Conservation (phyloP, 2,329 filamentous ascomycete species). For the Fusarium sp. region DNA sequence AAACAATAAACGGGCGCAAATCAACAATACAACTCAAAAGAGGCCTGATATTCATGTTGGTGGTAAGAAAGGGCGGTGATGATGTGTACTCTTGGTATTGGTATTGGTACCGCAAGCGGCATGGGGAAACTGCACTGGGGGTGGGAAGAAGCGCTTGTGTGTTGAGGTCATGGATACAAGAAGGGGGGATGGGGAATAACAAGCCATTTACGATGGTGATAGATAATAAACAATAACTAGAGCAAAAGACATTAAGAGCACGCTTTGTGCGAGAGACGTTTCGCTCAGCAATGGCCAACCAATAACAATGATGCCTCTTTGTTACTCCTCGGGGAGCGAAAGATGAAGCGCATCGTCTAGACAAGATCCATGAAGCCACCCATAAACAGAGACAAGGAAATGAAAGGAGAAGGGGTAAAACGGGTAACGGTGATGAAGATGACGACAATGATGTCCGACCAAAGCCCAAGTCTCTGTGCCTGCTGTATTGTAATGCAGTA, state of each 20-base stretch:
- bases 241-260: slow-evolving; percentile 24
- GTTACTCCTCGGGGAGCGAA: slow-evolving; percentile 24
- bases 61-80: slow-evolving; percentile 5
- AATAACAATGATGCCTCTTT: slow-evolving; percentile 35
- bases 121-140: neutral
- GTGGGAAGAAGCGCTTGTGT: neutral
- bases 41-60: slow-evolving; percentile 10
- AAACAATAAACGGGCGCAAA: neutral
- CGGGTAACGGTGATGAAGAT: neutral
- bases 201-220: slow-evolving; percentile 15
- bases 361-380: slow-evolving; percentile 22
- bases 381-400: neutral
- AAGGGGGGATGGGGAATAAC: slow-evolving; percentile 4
- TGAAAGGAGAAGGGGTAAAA: neutral
- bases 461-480: slow-evolving; percentile 5
- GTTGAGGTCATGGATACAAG: slow-evolving; percentile 11
- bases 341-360: slow-evolving; percentile 35
- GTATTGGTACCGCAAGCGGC: slow-evolving; percentile 11
- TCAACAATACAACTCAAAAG: slow-evolving; percentile 6
- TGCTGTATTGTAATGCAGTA: neutral
- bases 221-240: slow-evolving; percentile 7
- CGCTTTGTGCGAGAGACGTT: slow-evolving; percentile 10
- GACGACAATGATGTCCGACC: neutral
- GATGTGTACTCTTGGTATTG: slow-evolving; percentile 17
- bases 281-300: slow-evolving; percentile 11